These are phyloP conservation scores for Cairneyella variabilis DNA, from an alignment of 495 filamentous ascomycete genomes.

Conservation along the genomic window DNA sequence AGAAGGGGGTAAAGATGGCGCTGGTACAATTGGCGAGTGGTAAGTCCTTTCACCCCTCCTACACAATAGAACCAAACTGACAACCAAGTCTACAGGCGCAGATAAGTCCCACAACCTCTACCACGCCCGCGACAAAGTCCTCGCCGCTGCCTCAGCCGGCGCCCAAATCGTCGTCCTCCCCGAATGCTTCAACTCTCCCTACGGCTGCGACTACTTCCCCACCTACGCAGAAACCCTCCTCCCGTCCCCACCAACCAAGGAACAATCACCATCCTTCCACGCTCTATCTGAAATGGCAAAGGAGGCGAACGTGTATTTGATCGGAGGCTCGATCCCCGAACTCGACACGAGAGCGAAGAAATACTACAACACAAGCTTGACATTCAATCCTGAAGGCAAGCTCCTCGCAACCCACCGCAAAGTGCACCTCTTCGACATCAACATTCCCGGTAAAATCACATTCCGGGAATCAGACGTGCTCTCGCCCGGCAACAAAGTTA, in stretches of 20 bases:
- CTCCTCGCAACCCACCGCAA: slow-evolving; percentile 89
- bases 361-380: slow-evolving; percentile 88
- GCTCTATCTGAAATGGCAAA: slow-evolving; percentile 74
- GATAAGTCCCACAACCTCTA: slow-evolving; percentile 84
- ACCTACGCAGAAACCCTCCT: slow-evolving; percentile 86
- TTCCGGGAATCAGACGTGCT: slow-evolving; percentile 91
- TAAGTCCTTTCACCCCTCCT: slow-evolving; percentile 24
- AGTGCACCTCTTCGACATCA: slow-evolving; percentile 97
- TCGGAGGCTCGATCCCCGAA: slow-evolving; percentile 94
- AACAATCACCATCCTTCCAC: slow-evolving; percentile 77
- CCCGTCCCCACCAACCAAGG: slow-evolving; percentile 66
- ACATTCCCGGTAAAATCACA: slow-evolving; percentile 89
- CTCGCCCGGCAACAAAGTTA: slow-evolving; percentile 73
- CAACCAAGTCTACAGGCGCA: slow-evolving; percentile 43
- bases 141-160: slow-evolving; percentile 71
- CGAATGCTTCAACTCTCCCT: slow-evolving; percentile 98
- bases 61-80: background rate
- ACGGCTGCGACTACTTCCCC: slow-evolving; percentile 87
- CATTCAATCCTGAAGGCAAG: slow-evolving; percentile 71
- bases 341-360: slow-evolving; percentile 52
- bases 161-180: slow-evolving; percentile 70
- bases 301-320: slow-evolving; percentile 71
- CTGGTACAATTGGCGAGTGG: slow-evolving; percentile 76
- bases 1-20: slow-evolving; percentile 75
- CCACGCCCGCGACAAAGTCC: slow-evolving; percentile 75